These are phyloP conservation scores for Melampsora americana DNA, from an alignment of 1,284 basidiomycete species.

Conservation along the genomic window DNA sequence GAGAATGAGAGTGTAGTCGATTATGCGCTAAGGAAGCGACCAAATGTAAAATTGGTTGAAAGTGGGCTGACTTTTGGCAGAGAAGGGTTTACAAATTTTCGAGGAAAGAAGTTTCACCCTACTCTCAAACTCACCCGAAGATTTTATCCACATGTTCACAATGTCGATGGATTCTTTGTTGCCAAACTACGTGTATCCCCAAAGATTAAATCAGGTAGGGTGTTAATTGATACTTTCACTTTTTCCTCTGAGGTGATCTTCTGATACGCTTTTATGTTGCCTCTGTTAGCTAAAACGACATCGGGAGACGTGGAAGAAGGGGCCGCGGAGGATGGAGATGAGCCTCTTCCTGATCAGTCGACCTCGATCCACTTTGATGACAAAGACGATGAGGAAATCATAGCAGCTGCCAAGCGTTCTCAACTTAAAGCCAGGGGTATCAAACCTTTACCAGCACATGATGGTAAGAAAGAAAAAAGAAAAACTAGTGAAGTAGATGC, in stretches of 20 bases:
- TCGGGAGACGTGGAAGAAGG: constrained; percentile 52
- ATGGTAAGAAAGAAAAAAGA: too few relatives aligned
- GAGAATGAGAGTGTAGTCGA: constrained; percentile 98
- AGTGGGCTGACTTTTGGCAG: constrained; percentile 90
- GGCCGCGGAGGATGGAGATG: too few relatives aligned
- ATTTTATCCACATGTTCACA: constrained; percentile 65
- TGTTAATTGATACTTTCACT: not conserved
- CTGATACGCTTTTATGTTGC: not conserved
- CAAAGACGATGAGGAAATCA: constrained; percentile 48
- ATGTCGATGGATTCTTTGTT: constrained; percentile 97
- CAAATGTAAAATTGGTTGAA: constrained; percentile 90
- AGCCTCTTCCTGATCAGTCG: too few relatives aligned
- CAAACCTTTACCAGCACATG: constrained; percentile 41
- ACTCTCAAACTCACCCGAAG: constrained; percentile 77
- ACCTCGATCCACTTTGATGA: constrained; percentile 46
- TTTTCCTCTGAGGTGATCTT: too few relatives aligned
- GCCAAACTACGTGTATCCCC: constrained; percentile 94
- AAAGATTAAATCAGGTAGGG: constrained; percentile 61
- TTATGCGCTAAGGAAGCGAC: constrained; percentile 93
- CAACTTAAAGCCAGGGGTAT: constrained; percentile 49
- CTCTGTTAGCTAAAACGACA: constrained; percentile 22
- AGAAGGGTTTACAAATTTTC: constrained; percentile 83
- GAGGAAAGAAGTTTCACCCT: constrained; percentile 81
- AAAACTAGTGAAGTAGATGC: too few relatives aligned
- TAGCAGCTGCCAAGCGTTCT: constrained; percentile 46